Evolutionary conservation across 2,329 filamentous ascomycete species (phyloP).

Genomic region (Aspergillus hortae): DNA sequence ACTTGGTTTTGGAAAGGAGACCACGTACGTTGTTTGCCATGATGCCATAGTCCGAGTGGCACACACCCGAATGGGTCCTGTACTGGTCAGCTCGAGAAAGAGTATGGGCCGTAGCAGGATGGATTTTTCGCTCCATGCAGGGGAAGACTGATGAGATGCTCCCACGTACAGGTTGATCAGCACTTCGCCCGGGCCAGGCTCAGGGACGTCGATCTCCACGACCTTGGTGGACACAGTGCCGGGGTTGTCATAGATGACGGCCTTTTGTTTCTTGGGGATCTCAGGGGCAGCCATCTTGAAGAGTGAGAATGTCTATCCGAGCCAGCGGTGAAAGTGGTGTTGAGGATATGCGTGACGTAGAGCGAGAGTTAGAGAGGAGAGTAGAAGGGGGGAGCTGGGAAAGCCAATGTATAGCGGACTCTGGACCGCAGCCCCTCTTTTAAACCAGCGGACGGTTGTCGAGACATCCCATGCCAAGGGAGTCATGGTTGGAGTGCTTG

Average conservation of each 20-base stretch:
- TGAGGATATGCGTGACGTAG: background rate
- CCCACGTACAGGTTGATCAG: conserved; percentile 57
- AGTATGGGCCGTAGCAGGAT: background rate
- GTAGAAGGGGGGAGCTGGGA: background rate
- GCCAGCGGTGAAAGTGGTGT: background rate
- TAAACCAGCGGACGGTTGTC: background rate
- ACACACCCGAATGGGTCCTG: conserved; percentile 62
- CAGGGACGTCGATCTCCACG: conserved; percentile 60
- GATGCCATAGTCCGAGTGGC: conserved; percentile 60
- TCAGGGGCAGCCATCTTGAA: conserved; percentile 34
- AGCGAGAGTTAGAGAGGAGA: background rate
- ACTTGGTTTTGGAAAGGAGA: background rate
- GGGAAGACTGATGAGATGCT: background rate
- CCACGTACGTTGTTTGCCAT: conserved; percentile 45
- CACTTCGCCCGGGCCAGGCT: conserved; percentile 61
- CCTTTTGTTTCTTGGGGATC: conserved; percentile 60
- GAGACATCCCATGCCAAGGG: background rate
- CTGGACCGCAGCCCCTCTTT: background rate
- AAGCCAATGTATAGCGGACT: background rate
- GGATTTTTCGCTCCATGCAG: background rate
- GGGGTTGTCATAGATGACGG: conserved; percentile 62
- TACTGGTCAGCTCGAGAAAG: conserved; percentile 4
- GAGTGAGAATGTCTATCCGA: background rate
- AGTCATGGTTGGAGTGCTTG: background rate
- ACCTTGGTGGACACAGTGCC: conserved; percentile 63